Base-by-base conservation (phyloP, 345 rosid genomes). In the Gossypium arboreum region DNA sequence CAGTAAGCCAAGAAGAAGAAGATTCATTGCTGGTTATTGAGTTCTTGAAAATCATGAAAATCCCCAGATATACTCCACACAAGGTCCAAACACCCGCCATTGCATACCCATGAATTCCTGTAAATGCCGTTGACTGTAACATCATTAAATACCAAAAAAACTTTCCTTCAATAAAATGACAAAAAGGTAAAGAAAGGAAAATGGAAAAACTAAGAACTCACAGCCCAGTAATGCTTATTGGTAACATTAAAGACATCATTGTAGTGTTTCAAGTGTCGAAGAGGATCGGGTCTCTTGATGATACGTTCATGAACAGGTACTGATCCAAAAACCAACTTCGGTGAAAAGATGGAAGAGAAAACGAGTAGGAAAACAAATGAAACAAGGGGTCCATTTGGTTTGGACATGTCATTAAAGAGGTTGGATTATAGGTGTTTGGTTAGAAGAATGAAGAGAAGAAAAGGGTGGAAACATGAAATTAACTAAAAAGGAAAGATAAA, bases 161-260 rank as follows among this genome's bases (percentile, higher is more conserved):
- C 6, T 34, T 25, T 6, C n/a, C n/a, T 22, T 43, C 3, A 45
- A 54, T 1, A 60, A 9, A 45, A 68, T 5, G 10, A 34, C 41
- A 34, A 34, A 34, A 61, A 39, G 11, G 2, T 1, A 52, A 7
- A 41, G 29, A 29, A 17, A 25, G 0, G 39, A 25, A 34, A 55
- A 6, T 4, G 10, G 6, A 24, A 55, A 73, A 27, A 71, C 58
- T 34, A 5, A 20, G 16, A 72, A 82, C 97, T 84, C 76, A 92
- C 94, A 16, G 91, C 86, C 94, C 90, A 90, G 9, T 90, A 92
- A 79, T 92, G 94, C 75, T 79, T 86, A 84, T 84, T 68, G n/a
- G 72, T 66, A 57, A 89, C 81, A 71, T 92, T 79, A 29, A 80
- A 92, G 22, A 81, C 80, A 15, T 90, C 94, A 8, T 79, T 15